Conservation (phyloP, 2,329 filamentous ascomycete species). For the Nigrograna mackinnonii region DNA sequence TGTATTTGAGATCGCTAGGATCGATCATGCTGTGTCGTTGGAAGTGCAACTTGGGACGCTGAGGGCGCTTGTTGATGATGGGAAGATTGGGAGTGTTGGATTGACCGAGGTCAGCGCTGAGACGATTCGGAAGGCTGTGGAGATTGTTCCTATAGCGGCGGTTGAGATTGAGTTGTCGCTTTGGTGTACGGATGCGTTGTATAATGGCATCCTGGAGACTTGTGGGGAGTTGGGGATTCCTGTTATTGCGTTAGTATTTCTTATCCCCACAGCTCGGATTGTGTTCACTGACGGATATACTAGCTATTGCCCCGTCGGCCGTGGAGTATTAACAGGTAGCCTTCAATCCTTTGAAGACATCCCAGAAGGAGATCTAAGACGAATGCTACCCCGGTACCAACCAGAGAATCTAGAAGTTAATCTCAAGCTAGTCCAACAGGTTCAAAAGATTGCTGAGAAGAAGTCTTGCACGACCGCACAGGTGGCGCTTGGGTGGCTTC, state of each 20-base stretch:
- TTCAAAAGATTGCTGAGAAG: conserved; percentile 61
- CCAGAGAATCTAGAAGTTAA: conserved; percentile 65
- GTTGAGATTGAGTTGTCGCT: conserved; percentile 63
- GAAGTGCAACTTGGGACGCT: conserved; percentile 41
- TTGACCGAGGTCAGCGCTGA: conserved; percentile 44
- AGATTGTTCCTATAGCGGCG: conserved; percentile 56
- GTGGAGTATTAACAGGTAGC: conserved; percentile 49
- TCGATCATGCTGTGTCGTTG: conserved; percentile 42
- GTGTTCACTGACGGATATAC: not conserved
- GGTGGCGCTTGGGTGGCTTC: conserved; percentile 66
- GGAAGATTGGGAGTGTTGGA: conserved; percentile 42
- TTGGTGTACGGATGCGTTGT: conserved; percentile 50
- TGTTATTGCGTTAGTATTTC: conserved; percentile 47
- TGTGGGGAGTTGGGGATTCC: conserved; percentile 66
- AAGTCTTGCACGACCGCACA: conserved; percentile 63
- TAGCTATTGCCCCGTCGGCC: conserved; percentile 70
- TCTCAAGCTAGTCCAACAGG: conserved; percentile 59
- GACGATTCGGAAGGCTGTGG: conserved; percentile 47
- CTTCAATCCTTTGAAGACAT: conserved; percentile 57
- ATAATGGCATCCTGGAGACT: conserved; percentile 56
- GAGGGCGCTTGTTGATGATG: conserved; percentile 14
- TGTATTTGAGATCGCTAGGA: conserved; percentile 43
- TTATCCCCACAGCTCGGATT: not conserved
- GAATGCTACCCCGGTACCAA: conserved; percentile 61
- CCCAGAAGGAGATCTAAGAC: conserved; percentile 51